Conservation (phyloP, 306 rosid genomes). For the Gastrolobium bilobum region DNA sequence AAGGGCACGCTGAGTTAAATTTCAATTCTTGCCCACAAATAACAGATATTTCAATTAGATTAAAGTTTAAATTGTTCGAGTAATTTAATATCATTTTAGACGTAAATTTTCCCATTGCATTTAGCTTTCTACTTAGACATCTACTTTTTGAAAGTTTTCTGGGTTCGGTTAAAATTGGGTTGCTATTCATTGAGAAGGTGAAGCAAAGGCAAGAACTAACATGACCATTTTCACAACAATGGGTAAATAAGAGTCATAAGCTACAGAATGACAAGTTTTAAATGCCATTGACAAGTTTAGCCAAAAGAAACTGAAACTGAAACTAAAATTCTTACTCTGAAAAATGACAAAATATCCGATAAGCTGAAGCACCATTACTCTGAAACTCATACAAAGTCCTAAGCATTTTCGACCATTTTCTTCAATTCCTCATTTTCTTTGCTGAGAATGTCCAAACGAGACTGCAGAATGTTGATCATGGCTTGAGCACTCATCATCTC, state of each 20-base stretch:
- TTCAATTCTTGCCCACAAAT: no score
- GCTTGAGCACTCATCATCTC: constrained; percentile 93
- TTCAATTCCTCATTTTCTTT: constrained; percentile 81
- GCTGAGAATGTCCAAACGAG: constrained; percentile 68
- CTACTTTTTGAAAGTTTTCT: no score
- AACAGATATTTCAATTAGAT: no score
- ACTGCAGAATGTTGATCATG: constrained; percentile 82
- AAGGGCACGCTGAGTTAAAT: no score
- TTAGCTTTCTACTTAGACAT: no score
- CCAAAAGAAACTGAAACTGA: constrained; percentile 39
- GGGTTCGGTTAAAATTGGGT: neutral
- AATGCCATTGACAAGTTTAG: constrained; percentile 43
- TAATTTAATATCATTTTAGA: no score
- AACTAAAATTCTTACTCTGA: constrained; percentile 49
- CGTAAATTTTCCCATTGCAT: no score
- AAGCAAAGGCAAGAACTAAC: constrained; percentile 30
- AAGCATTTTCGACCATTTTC: constrained; percentile 43
- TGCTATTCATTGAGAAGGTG: constrained; percentile 28
- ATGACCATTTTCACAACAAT: constrained; percentile 47
- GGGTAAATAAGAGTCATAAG: constrained; percentile 37
- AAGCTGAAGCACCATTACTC: constrained; percentile 42
- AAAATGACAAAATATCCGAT: constrained; percentile 44
- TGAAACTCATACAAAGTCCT: constrained; percentile 31
- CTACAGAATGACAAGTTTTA: constrained; percentile 47
- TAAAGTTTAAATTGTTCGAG: no score